Conservation (phyloP, 2,329 filamentous ascomycete species). For the Colletotrichum coccodes region DNA sequence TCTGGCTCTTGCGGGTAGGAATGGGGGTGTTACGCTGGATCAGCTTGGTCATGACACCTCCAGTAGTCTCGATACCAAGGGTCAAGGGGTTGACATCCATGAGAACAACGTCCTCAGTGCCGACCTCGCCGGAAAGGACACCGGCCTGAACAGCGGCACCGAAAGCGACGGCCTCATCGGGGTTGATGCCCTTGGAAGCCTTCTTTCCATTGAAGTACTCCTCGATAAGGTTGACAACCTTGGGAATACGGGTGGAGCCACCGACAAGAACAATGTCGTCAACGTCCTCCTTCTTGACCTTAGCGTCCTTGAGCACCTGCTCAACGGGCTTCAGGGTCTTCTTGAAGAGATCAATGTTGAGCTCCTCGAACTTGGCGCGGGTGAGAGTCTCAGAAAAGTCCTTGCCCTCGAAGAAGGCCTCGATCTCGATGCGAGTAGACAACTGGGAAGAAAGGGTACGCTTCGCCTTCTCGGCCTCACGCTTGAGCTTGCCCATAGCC, state of each 20-base stretch:
- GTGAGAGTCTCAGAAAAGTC: conserved; percentile 99
- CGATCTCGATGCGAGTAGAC: conserved; percentile 94
- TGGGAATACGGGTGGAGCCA: conserved; percentile 99
- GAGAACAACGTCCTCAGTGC: conserved; percentile 83
- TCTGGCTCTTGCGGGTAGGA: conserved; percentile 96
- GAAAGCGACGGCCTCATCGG: conserved; percentile 98
- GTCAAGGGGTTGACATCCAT: conserved; percentile 98
- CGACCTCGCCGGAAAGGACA: conserved; percentile 90
- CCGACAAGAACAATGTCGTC: conserved; percentile 98
- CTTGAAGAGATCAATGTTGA: conserved; percentile 99
- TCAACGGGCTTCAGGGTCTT: conserved; percentile 99
- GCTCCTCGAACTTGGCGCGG: conserved; percentile 98
- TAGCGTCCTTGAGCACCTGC: conserved; percentile 98
- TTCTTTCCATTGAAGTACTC: conserved; percentile 97
- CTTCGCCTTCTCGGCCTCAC: conserved; percentile 99
- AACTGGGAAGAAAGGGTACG: conserved; percentile 94
- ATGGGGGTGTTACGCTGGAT: conserved; percentile 96
- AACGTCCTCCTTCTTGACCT: conserved; percentile 94
- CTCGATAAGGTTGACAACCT: conserved; percentile 90
- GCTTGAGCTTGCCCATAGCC: conserved; percentile 99
- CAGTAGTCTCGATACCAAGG: conserved; percentile 96
- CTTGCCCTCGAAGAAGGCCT: conserved; percentile 95
- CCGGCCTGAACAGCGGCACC: conserved; percentile 97
- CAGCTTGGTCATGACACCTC: conserved; percentile 97
- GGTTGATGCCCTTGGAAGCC: conserved; percentile 99